These are phyloP conservation scores for Acorus calamus DNA, from an alignment of 106 monocot genomes.

Conservation along the genomic window DNA sequence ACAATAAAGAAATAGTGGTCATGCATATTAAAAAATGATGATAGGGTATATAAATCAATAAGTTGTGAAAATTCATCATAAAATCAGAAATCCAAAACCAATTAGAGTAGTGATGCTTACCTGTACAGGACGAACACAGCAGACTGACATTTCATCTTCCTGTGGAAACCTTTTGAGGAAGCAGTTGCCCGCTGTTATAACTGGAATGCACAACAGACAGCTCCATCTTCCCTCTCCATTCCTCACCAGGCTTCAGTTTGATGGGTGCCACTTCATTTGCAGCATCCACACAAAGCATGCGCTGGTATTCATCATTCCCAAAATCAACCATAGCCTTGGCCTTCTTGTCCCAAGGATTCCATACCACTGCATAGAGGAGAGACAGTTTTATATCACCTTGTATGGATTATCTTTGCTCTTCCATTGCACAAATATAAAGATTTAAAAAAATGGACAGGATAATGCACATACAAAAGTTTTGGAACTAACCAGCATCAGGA, in stretches of 20 bases:
- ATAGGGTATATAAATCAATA: too few relatives aligned
- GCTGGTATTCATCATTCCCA: conserved; percentile 72
- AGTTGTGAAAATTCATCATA: too few relatives aligned
- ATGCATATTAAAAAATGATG: too few relatives aligned
- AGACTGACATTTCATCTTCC: conserved; percentile 20
- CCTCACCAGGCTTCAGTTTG: conserved; percentile 59
- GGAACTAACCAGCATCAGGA: conserved; percentile 58
- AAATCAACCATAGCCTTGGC: conserved; percentile 58
- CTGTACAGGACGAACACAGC: too few relatives aligned
- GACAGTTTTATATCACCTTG: neutral
- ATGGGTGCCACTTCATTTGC: conserved; percentile 47
- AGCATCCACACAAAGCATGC: conserved; percentile 68
- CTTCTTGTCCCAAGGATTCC: conserved; percentile 92
- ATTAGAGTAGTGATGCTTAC: too few relatives aligned
- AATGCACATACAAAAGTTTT: neutral
- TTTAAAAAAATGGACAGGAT: neutral
- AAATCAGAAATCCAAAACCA: too few relatives aligned
- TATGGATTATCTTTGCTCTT: too few relatives aligned
- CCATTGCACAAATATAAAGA: too few relatives aligned
- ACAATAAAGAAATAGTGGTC: too few relatives aligned
- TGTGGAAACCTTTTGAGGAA: conserved; percentile 22
- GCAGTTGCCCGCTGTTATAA: conserved; percentile 60
- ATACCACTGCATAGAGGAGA: conserved; percentile 34
- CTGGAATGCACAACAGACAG: conserved; percentile 64
- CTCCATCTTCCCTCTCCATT: conserved; percentile 68